Base-by-base conservation (phyloP, 352 stramenopile species). In the Pilasporangium apinafurcum region DNA sequence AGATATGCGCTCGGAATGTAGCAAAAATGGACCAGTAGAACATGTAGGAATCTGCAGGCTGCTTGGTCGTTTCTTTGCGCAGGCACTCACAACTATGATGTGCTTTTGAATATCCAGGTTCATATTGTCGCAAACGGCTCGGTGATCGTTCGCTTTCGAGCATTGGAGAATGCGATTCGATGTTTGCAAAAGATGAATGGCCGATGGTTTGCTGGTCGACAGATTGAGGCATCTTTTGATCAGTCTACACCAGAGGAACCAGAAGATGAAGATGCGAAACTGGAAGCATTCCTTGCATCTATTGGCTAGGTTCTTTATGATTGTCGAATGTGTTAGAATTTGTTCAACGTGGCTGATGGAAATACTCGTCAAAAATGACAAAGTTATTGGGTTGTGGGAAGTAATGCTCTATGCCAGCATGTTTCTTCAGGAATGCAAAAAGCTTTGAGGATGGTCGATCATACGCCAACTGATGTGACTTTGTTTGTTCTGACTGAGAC, bases 301-400 rank as follows among this genome's bases (percentile, higher is more conserved):
- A 46, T 90, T 34, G 65, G 65, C 31, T 84, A 29, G 67, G 20
- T 10, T 37, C 7, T 20, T 9, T 34, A 28, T 34, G 8, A 26
- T 28, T 24, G 13, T 17, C 10, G n/a, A 26, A 5, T 44, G 26
- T 13, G 14, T 47, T n/a, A 39, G 21, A 4, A 25, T 25, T 16
- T 41, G 25, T 8, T 36, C n/a, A 20, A 29, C 5, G 35, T 54
- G 49, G 22, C 34, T 59, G 30, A 12, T 39, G 20, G 31, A 93
- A 90, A 51, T 72, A 93, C 29, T 38, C 63, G 48, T 88, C 65
- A 41, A 91, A 94, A 14, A 95, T 31, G 20, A 94, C 79, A 55
- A 94, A 95, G 41, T 77, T 80, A 57, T 94, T 95, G 42, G 80
- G 71, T 45, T 95, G 84, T 24, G 57, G 59, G 41, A 71, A 62